A percentile compares a stretch with the other conserved stretches of the same genome.
Conservation (phyloP, 2,329 filamentous ascomycete genomes). For the Beauveria medogensis region DNA sequence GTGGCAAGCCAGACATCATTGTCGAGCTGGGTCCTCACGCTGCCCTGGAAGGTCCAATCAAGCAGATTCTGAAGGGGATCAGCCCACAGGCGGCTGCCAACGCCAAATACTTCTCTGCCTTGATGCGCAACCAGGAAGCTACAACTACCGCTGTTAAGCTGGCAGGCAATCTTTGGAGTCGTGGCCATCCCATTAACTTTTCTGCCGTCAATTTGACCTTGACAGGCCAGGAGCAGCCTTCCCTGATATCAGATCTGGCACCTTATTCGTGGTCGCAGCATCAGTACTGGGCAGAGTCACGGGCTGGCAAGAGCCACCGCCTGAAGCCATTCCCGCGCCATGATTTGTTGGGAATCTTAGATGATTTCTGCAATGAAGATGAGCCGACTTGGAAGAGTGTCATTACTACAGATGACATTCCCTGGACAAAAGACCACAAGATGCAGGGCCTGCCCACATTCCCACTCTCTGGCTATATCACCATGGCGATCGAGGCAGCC, state of each 20-base stretch:
- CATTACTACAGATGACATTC: conserved; percentile 38
- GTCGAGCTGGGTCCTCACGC: conserved; percentile 44
- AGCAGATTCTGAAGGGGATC: conserved; percentile 39
- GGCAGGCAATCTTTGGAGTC: conserved; percentile 36
- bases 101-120: conserved; percentile 34
- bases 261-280: conserved; percentile 42
- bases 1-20: conserved; percentile 20
- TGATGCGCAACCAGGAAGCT: conserved; percentile 45
- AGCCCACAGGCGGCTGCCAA: conserved; percentile 31
- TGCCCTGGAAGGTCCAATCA: conserved; percentile 40
- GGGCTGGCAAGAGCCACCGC: conserved; percentile 34
- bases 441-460: conserved; percentile 50
- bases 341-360: conserved; percentile 38
- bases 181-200: conserved; percentile 36
- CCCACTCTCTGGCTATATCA: conserved; percentile 44
- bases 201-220: conserved; percentile 34
- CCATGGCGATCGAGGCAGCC: conserved; percentile 43
- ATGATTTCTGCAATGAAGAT: conserved; percentile 34
- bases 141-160: conserved; percentile 36
- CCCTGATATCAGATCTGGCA: conserved; percentile 34
- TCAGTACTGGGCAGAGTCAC: conserved; percentile 40
- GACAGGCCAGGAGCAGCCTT: conserved; percentile 12
- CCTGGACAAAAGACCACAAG: conserved; percentile 51
- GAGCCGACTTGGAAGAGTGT: conserved; percentile 43
- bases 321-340: conserved; percentile 31